Conservation (phyloP, 495 filamentous ascomycete species). For the Penicillium herquei region DNA sequence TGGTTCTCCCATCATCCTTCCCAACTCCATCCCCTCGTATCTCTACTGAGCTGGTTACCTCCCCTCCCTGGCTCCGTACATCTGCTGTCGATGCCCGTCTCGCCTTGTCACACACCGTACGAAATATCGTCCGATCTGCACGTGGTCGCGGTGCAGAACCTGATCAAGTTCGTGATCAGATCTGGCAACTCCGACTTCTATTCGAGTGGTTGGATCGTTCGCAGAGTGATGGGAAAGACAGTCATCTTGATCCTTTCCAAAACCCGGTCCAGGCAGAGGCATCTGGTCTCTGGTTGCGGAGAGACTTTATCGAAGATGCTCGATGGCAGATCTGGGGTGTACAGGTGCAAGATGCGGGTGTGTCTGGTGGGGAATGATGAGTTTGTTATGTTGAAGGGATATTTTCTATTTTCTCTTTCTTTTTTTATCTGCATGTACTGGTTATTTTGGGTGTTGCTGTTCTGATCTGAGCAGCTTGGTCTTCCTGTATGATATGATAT, state of each 20-base stretch:
- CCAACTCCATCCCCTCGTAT: slow-evolving; percentile 24
- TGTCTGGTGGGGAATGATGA: slow-evolving; percentile 23
- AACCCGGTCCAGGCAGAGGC: slow-evolving; percentile 22
- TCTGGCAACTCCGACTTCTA: slow-evolving; percentile 73
- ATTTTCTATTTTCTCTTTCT: background rate
- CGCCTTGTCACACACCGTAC: slow-evolving; percentile 62
- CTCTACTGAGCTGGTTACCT: slow-evolving; percentile 36
- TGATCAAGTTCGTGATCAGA: slow-evolving; percentile 54
- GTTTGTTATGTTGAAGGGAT: background rate
- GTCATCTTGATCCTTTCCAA: slow-evolving; percentile 33
- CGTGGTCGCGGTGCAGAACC: slow-evolving; percentile 35
- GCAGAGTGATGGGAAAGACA: slow-evolving; percentile 31
- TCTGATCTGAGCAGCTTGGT: slow-evolving; percentile 1
- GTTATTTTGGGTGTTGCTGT: background rate
- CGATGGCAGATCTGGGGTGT: slow-evolving; percentile 52
- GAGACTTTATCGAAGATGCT: slow-evolving; percentile 44
- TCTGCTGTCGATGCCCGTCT: slow-evolving; percentile 80
- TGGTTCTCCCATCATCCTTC: slow-evolving; percentile 65
- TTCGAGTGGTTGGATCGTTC: slow-evolving; percentile 75
- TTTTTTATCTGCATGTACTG: background rate
- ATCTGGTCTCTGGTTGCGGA: slow-evolving; percentile 40
- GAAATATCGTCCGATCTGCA: slow-evolving; percentile 50
- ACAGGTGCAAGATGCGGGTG: slow-evolving; percentile 61
- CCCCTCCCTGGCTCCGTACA: slow-evolving; percentile 43
- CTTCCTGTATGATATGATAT: slow-evolving; percentile 20